A percentile compares a stretch with the other conserved stretches of the same genome.
Conservation (phyloP, 345 rosid species). For the Rhizophora mangle region DNA sequence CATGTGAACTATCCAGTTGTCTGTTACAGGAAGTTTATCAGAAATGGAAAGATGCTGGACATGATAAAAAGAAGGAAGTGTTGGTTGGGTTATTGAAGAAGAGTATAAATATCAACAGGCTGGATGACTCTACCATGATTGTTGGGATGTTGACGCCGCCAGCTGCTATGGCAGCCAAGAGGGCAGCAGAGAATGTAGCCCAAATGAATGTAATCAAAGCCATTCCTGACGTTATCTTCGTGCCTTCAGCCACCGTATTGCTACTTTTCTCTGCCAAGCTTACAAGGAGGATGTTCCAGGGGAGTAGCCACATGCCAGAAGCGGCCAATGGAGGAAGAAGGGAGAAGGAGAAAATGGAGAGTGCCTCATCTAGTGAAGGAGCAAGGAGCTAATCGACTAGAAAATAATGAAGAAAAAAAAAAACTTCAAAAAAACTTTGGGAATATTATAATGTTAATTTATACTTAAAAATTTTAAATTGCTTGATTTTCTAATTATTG, state of each 20-base stretch:
- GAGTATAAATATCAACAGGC: slow-evolving; percentile 41
- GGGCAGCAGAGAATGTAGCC: slow-evolving; percentile 74
- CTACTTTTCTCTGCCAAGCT: slow-evolving; percentile 67
- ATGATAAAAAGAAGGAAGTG: slow-evolving; percentile 28
- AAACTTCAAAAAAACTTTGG: no score
- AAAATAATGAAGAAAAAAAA: no score
- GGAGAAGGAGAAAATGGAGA: no score
- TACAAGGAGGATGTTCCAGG: slow-evolving; percentile 50
- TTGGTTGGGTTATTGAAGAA: slow-evolving; percentile 48
- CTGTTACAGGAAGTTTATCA: slow-evolving; percentile 38
- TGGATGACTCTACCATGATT: slow-evolving; percentile 56
- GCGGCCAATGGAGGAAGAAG: no score
- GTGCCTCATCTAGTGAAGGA: no score
- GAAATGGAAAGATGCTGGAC: slow-evolving; percentile 35
- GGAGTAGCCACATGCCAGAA: no score
- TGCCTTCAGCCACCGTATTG: slow-evolving; percentile 56
- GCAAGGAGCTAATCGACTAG: no score
- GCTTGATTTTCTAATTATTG: no score
- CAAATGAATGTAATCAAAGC: slow-evolving; percentile 56
- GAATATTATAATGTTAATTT: no score
- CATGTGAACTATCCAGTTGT: background rate
- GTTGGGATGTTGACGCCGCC: slow-evolving; percentile 68
- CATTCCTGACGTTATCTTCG: slow-evolving; percentile 78
- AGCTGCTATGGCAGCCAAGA: slow-evolving; percentile 86
- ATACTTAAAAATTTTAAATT: no score